Evolutionary conservation across 2,329 filamentous ascomycete species (phyloP), one percentile per base, ranked within the genome.

Genomic region (Falciphora oryzae): DNA sequence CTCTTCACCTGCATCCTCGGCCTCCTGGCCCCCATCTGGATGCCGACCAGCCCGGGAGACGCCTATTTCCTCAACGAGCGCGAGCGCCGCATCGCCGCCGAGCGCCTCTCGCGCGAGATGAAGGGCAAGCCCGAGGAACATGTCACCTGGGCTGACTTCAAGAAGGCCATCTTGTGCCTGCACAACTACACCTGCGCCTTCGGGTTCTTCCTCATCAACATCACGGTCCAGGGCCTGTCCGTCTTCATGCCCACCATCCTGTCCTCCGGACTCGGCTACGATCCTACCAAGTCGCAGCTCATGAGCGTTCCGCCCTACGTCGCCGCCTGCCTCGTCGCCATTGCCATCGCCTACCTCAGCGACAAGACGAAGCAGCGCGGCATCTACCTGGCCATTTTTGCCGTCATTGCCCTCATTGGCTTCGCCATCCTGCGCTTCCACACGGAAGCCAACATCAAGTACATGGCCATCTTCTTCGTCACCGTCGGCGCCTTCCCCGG

Each of bases 121-220:
- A 78, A 77, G 65, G 77, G 77, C 11, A 72, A 76, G 31, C 69
- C 80, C 14, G 74, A 79, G 62, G 81, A 83, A 71, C 76, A 78
- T 62, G 81, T 85, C 14, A 75, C 78, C 62, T 65, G 74, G 64
- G 72, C 73, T n/a, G 80, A 87, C 67, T 69, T 86, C 59, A 82
- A 80, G 74, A 73, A 77, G 35, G 81, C 83, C 4, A 70, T 86
- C 25, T 68, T 81, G 62, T 84, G 83, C 74, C 79, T 87, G 70
- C 85, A 85, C 74, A 86, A 85, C 75, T 83, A 83, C 70, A 81
- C 85, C 57, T 86, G 83, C 70, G 83, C 82, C 1, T 70, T 80
- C 6, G 83, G 83, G 8, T 86, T 86, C 76, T 84, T 86, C 74
- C 76, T 81, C 69, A 83, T 85, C 75, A 86, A 87, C 73, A 81